Conservation (phyloP, 805 yeast genomes). For the Metschnikowia hibisci region DNA sequence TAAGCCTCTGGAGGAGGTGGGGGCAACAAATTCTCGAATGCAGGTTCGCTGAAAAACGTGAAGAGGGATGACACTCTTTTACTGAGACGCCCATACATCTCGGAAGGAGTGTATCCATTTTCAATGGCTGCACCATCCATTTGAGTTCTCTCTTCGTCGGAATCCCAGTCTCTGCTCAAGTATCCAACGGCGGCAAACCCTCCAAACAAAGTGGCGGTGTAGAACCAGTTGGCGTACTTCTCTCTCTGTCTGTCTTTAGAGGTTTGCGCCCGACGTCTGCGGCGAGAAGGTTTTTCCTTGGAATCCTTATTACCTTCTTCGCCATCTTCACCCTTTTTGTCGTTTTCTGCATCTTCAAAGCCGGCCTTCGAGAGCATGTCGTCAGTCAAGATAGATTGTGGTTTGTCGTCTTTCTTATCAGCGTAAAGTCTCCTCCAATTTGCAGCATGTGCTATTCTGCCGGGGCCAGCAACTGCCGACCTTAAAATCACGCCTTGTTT, state of each 20-base stretch:
- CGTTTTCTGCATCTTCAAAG: conserved; percentile 45
- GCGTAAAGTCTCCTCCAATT: conserved; percentile 12
- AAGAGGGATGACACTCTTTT: conserved; percentile 73
- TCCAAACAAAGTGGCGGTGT: conserved; percentile 54
- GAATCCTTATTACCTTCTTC: conserved; percentile 12
- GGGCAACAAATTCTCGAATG: conserved; percentile 87
- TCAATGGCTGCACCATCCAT: conserved; percentile 51
- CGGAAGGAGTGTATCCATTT: conserved; percentile 64
- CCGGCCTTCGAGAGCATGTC: conserved; percentile 84
- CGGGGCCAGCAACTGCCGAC: conserved; percentile 4
- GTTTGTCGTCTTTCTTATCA: conserved; percentile 23
- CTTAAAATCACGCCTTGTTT: conserved; percentile 3
- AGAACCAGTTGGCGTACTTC: conserved; percentile 70
- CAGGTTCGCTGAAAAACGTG: conserved; percentile 88
- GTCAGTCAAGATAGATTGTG: conserved; percentile 65
- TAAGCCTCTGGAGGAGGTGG: conserved; percentile 90
- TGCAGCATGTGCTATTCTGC: neutral
- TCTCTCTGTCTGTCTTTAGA: conserved; percentile 81
- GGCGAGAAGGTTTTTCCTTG: conserved; percentile 17
- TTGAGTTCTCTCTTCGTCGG: conserved; percentile 55
- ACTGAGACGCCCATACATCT: conserved; percentile 64
- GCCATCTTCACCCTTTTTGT: conserved; percentile 13
- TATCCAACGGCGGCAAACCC: conserved; percentile 55
- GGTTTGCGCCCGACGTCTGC: conserved; percentile 47
- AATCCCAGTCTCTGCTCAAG: conserved; percentile 83